Evolutionary conservation across 2,329 filamentous ascomycete genomes (phyloP).

Genomic region (Septoria linicola): DNA sequence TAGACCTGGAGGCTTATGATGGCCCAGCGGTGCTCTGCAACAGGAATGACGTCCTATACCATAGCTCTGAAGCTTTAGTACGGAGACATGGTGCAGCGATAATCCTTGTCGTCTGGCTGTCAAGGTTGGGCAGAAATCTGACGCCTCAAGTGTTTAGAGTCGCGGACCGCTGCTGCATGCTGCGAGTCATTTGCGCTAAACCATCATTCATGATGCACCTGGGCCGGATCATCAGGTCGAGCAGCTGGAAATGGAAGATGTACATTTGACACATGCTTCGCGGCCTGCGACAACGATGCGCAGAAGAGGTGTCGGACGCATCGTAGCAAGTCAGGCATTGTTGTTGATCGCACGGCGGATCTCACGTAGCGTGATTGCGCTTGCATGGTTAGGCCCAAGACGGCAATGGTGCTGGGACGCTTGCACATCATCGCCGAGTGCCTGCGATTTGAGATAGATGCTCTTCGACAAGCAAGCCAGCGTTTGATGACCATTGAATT

Average conservation of each 20-base stretch:
- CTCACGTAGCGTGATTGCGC: no score
- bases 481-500: no score
- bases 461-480: background rate
- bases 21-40: background rate
- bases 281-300: no score
- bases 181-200: conserved; percentile 11
- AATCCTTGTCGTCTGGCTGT: conserved; percentile 7
- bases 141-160: conserved; percentile 5
- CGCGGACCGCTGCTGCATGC: conserved; percentile 7
- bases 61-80: background rate
- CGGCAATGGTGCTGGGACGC: no score
- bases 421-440: no score
- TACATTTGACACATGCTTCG: no score
- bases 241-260: background rate
- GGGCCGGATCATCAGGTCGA: background rate
- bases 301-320: no score
- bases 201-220: background rate
- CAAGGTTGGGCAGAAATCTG: conserved; percentile 10
- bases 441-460: background rate
- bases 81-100: conserved; percentile 5
- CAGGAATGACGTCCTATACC: conserved; percentile 10
- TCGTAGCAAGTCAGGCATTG: no score
- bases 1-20: background rate
- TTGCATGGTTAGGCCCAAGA: no score
- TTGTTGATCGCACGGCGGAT: no score